These are phyloP conservation scores for Pharnaceum exiguum DNA, from an alignment of 148 eudicot genomes.

Conservation along the genomic window DNA sequence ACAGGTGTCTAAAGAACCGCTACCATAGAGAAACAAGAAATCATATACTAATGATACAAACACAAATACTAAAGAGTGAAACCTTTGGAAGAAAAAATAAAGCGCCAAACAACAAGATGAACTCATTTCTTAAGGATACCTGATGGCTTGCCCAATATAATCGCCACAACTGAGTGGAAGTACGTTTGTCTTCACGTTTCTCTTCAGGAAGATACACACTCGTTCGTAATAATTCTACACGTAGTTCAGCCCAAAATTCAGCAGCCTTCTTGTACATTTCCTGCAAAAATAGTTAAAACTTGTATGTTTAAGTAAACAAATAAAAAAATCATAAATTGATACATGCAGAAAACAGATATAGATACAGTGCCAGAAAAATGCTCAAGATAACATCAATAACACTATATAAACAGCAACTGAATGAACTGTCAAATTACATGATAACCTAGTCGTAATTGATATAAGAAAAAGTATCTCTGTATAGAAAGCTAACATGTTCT, in stretches of 20 bases:
- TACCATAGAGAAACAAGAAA: constrained; percentile 30
- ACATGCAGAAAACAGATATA: no score
- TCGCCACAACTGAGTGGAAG: constrained; percentile 84
- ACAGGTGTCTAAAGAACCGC: constrained; percentile 97
- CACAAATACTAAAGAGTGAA: background rate
- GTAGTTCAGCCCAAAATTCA: constrained; percentile 94
- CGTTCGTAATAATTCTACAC: constrained; percentile 76
- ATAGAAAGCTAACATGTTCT: no score
- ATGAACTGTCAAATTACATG: no score
- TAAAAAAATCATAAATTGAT: no score
- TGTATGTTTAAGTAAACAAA: no score
- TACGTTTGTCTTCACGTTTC: constrained; percentile 76
- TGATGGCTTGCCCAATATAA: constrained; percentile 98
- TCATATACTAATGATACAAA: constrained; percentile 11
- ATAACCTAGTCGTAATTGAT: no score
- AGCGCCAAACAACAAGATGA: background rate
- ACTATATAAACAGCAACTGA: no score
- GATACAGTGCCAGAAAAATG: no score
- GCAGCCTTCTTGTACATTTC: constrained; percentile 87
- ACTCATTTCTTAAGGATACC: constrained; percentile 40
- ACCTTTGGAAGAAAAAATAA: background rate
- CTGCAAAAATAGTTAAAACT: constrained; percentile 44
- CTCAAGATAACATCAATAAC: no score
- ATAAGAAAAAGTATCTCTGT: no score
- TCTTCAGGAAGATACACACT: constrained; percentile 53